A percentile compares a stretch with the other conserved stretches of the same genome.
Evolutionary conservation across 2,329 filamentous ascomycete species (phyloP).

Genomic region (Alternaria dauci): DNA sequence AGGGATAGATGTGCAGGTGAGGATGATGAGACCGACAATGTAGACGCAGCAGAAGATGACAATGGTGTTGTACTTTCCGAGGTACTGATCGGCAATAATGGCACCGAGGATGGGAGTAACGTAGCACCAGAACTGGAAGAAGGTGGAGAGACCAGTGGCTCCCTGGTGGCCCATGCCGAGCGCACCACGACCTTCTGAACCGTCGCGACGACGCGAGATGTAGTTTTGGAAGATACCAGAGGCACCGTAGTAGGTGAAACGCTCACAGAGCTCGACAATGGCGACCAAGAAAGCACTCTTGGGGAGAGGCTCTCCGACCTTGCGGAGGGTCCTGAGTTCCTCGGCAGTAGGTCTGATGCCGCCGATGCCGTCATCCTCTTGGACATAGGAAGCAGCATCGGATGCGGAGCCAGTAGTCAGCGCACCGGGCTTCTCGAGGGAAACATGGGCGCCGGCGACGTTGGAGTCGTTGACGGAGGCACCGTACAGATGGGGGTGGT

Average conservation of each 20-base stretch:
- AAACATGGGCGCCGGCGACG: constrained; percentile 25
- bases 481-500: constrained; percentile 40
- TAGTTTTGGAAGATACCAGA: constrained; percentile 62
- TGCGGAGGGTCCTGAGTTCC: constrained; percentile 54
- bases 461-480: constrained; percentile 34
- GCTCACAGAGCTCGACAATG: constrained; percentile 60
- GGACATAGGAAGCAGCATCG: constrained; percentile 24
- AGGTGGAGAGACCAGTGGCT: constrained; percentile 56
- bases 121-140: constrained; percentile 56
- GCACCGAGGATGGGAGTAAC: constrained; percentile 48
- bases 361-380: constrained; percentile 39
- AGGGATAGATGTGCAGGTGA: constrained; percentile 72
- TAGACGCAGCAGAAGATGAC: constrained; percentile 71
- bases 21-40: constrained; percentile 71
- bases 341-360: constrained; percentile 54
- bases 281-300: constrained; percentile 59
- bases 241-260: constrained; percentile 59
- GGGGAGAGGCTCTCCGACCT: constrained; percentile 58
- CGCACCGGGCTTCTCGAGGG: constrained; percentile 29
- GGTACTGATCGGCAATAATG: constrained; percentile 71
- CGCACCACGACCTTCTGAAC: constrained; percentile 51
- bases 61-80: constrained; percentile 76
- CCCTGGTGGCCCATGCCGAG: constrained; percentile 56
- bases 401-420: constrained; percentile 16
- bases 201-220: constrained; percentile 53